These are phyloP conservation scores for Podaxis sp. DNA, from an alignment of 768 basidiomycete genomes.

Conservation along the genomic window DNA sequence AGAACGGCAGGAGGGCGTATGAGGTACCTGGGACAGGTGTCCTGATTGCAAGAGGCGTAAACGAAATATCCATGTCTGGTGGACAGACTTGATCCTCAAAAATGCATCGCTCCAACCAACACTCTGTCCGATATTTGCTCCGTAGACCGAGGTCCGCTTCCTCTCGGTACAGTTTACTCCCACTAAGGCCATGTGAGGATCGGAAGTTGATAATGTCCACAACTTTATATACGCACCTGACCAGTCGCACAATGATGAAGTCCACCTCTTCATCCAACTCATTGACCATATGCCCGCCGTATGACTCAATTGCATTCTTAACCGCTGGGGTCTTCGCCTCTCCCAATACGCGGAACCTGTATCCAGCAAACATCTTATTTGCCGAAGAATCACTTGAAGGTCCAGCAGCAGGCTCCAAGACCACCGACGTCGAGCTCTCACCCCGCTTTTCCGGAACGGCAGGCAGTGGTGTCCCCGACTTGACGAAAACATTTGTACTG, in stretches of 20 bases:
- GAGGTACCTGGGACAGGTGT: conserved; percentile 59
- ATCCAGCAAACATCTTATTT: conserved; percentile 48
- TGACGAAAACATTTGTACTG: conserved; percentile 14
- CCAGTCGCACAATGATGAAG: conserved; percentile 69
- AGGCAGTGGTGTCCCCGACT: neutral
- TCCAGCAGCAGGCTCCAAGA: conserved; percentile 4
- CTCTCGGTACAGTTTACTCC: conserved; percentile 62
- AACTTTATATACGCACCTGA: conserved; percentile 48
- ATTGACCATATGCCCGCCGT: conserved; percentile 50
- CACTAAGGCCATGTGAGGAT: conserved; percentile 39
- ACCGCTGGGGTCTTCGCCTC: conserved; percentile 64
- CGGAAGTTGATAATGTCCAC: neutral
- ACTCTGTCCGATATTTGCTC: conserved; percentile 78
- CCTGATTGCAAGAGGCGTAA: conserved; percentile 58
- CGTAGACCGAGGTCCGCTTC: conserved; percentile 48
- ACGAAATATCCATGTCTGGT: conserved; percentile 67
- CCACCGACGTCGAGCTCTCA: conserved; percentile 21
- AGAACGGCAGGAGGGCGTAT: neutral
- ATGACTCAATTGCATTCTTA: conserved; percentile 54
- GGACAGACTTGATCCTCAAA: conserved; percentile 70
- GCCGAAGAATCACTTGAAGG: conserved; percentile 14
- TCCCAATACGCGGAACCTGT: conserved; percentile 58
- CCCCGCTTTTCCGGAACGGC: conserved; percentile 13
- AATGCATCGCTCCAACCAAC: conserved; percentile 89
- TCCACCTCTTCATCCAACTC: conserved; percentile 51